Evolutionary conservation across 495 filamentous ascomycete genomes (phyloP), one percentile per base, ranked within the genome.

Genomic region (Bathelium albidoporum): DNA sequence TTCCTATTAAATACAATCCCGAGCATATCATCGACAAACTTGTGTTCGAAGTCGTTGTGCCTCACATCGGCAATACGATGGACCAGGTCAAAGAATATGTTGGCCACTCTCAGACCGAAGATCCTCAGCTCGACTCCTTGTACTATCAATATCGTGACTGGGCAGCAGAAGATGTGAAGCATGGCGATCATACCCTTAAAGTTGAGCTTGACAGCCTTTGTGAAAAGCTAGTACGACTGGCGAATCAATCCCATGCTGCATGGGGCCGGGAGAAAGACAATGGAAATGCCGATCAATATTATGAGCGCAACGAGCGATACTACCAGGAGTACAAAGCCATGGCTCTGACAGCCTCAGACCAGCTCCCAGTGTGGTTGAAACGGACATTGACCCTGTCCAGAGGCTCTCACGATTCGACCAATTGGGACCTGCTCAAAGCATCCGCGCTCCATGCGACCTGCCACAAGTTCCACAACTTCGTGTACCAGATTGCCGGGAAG

Each of bases 11-110:
- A 55, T 20, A 55, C 14, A 75, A 76, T 1, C 64, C 74, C 0
- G 75, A 78, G 0, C 81, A 87, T 66, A 83, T 95, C 52, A 80
- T 91, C 59, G 91, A 96, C 70, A 82, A 83, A 32, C 76, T 97
- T 31, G 85, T 85, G 62, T 90, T 90, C 61, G 66, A 72, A 0
- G 79, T 90, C 2, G 80, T 85, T 2, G 73, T 71, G 16, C 75
- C 77, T 0, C 80, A 85, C 28, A 75, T 82, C 14, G 68, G 82
- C 11, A 70, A 69, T 1, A 82, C 86, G 9, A 73, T 85, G 0
- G 68, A 68, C 18, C 74, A 81, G 9, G 76, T 83, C 0, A 64
- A 83, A 28, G 61, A 59, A 0, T 20, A 39, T 2, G 53, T 69
- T 39, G 44, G 43, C 4, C 22, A 62, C 22, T 16, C 29, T 31